A percentile compares a stretch with the other conserved stretches of the same genome.
phyloP scores from a whole-genome alignment of 2,329 filamentous ascomycete genomes.

The Grosmannia penicillata region DNA sequence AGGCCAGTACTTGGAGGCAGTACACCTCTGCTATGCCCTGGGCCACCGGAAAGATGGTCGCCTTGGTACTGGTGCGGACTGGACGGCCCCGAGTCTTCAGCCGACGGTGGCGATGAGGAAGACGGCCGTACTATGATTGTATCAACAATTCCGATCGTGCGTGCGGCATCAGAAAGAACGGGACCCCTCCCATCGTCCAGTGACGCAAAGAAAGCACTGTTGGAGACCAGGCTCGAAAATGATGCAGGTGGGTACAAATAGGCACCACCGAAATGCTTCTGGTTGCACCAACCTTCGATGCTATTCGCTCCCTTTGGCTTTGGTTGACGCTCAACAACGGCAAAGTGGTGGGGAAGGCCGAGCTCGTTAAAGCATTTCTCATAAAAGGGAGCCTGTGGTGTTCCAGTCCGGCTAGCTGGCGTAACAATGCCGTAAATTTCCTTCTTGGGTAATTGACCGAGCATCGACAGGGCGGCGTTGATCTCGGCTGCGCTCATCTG shows the following conservation, averaged over 20 bases:
- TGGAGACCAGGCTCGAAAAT: slow-evolving; percentile 42
- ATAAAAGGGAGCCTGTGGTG: slow-evolving; percentile 69
- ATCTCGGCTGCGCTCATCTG: slow-evolving; percentile 79
- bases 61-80: slow-evolving; percentile 27
- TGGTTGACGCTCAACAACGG: slow-evolving; percentile 55
- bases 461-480: slow-evolving; percentile 61
- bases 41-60: slow-evolving; percentile 5
- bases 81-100: slow-evolving; percentile 31
- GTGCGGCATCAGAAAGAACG: slow-evolving; percentile 58
- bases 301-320: slow-evolving; percentile 47
- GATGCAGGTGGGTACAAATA: slow-evolving; percentile 63
- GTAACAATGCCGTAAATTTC: slow-evolving; percentile 70
- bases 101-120: slow-evolving; percentile 26
- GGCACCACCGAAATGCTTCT: slow-evolving; percentile 66
- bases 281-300: slow-evolving; percentile 57
- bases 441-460: slow-evolving; percentile 67
- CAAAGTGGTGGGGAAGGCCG: slow-evolving; percentile 71
- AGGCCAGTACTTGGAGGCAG: slow-evolving; percentile 38
- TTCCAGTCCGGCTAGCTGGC: slow-evolving; percentile 44
- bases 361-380: slow-evolving; percentile 73
- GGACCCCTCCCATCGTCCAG: slow-evolving; percentile 37
- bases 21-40: slow-evolving; percentile 12
- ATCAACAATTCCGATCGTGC: slow-evolving; percentile 67
- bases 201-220: slow-evolving; percentile 31
- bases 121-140: slow-evolving; percentile 55